These are phyloP conservation scores for Castanea sativa DNA, from an alignment of 306 rosid species.

Conservation along the genomic window DNA sequence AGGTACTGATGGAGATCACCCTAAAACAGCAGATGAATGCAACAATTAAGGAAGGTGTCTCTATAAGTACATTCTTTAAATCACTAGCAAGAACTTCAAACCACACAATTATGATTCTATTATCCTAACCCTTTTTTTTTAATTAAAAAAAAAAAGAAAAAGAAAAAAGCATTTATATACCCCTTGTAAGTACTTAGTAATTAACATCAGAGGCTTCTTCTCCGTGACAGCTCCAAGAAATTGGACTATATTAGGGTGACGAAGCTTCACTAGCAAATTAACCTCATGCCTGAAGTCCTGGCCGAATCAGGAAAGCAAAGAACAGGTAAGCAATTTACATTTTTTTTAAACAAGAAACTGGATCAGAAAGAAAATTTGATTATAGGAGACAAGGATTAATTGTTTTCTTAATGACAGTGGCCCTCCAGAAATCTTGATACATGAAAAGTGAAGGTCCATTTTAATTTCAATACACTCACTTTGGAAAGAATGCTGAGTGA, in stretches of 20 bases:
- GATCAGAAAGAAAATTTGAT: conserved; percentile 7
- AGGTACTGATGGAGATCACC: too few species aligned
- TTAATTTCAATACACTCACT: background rate
- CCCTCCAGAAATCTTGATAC: background rate
- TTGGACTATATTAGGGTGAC: conserved; percentile 97
- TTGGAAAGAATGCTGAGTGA: background rate
- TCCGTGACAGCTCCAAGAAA: conserved; percentile 99
- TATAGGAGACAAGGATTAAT: too few species aligned
- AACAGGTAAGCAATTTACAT: conserved; percentile 2
- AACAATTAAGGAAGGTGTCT: too few species aligned
- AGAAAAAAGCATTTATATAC: conserved; percentile 39
- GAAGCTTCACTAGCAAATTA: conserved; percentile 93
- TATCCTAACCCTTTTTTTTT: too few species aligned
- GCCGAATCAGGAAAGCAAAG: conserved; percentile 40
- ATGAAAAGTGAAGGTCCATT: background rate
- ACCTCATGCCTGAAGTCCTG: conserved; percentile 99
- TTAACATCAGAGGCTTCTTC: conserved; percentile 88
- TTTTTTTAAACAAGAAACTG: background rate
- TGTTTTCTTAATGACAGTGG: too few species aligned
- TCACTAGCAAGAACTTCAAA: too few species aligned
- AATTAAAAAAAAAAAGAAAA: too few species aligned
- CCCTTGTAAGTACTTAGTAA: conserved; percentile 96
- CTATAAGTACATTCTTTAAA: too few species aligned
- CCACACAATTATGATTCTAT: too few species aligned
- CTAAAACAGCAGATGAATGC: too few species aligned